Base-by-base conservation (phyloP, 1,139 yeast genomes). In the Oligophagozyma castellii region DNA sequence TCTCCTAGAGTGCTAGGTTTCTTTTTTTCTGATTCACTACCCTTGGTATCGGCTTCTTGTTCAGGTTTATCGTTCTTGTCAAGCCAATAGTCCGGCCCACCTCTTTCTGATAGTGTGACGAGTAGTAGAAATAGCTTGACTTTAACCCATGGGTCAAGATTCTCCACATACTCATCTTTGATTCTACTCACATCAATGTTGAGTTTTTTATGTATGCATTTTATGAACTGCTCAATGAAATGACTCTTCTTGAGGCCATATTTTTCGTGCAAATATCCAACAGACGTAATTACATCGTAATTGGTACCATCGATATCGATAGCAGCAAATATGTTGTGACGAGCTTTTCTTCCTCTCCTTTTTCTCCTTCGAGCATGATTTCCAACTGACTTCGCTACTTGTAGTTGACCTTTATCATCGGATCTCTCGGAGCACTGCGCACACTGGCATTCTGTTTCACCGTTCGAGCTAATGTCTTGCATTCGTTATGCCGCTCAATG, bases 51-150 rank as follows among this genome's bases (percentile, higher is more conserved):
- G 8, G 30, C 31, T 12, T 34, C 35, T 14, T 33, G 35, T 5
- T 42, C 48, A n/a, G n/a, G n/a, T n/a, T n/a, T n/a, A n/a, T n/a
- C n/a, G 16, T 39, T 44, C 30, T 48, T 45, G 25, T 50, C 55
- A 27, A 44, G 22, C 55, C 55, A 50, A 29, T 51, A 51, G 24
- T 51, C 55, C 3, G 56, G 54, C 0, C 56, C 56, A 24, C 56
- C 56, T 31, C 51, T 40, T 28, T 51, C 53, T 4, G 54, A 46
- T 8, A 51, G 34, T 2, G 52, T 47, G 5, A 50, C 53, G 20
- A 51, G 31, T 22, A 51, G 35, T 16, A 51, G 35, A 28, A 50
- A 51, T 5, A 51, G 35, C 30, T 50, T 49, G 8, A 49, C 35
- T 29, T 49, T 51, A 3, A 42, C 40, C 54, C 55, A 49, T 1